Percentiles rank a stretch among this genome's conserved stretches.
Evolutionary conservation across 805 yeast species (phyloP).

Genomic region (Saccharomycopsis capsularis): DNA sequence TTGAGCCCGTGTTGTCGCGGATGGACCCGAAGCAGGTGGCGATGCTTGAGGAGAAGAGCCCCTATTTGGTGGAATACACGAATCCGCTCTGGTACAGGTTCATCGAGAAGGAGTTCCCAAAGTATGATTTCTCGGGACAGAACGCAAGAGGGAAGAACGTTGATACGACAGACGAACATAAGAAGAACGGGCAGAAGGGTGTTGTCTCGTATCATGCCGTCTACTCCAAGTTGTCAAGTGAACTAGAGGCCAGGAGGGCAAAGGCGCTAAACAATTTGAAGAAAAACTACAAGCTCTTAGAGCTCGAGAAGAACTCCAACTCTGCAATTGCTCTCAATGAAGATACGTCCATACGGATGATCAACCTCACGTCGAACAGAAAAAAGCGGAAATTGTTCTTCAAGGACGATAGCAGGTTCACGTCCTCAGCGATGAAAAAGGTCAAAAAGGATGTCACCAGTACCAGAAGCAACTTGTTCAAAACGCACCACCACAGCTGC

Average conservation of each 20-base stretch:
- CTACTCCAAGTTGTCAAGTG: background rate
- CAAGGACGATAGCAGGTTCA: constrained; percentile 2
- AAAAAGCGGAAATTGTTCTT: constrained; percentile 8
- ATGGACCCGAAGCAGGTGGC: constrained; percentile 14
- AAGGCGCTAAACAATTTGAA: constrained; percentile 19
- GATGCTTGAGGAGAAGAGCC: constrained; percentile 7
- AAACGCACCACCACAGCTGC: too few relatives aligned
- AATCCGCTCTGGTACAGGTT: constrained; percentile 10
- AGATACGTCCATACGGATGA: constrained; percentile 11
- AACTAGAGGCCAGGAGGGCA: constrained; percentile 5
- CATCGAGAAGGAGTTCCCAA: constrained; percentile 13
- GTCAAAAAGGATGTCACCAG: constrained; percentile 2
- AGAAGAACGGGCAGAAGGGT: background rate
- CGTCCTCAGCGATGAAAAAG: constrained; percentile 13
- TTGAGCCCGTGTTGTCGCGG: constrained; percentile 12
- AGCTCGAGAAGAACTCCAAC: constrained; percentile 7
- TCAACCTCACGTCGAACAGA: constrained; percentile 1
- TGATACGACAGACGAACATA: background rate
- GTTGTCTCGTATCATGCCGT: background rate
- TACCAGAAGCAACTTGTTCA: constrained; percentile 9
- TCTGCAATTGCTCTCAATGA: constrained; percentile 10
- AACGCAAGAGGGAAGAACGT: background rate
- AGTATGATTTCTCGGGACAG: background rate
- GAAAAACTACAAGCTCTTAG: constrained; percentile 7
- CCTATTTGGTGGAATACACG: constrained; percentile 6